Evolutionary conservation across 1,284 basidiomycete genomes (phyloP).

Genomic region (Cutaneotrichosporon cavernicola): DNA sequence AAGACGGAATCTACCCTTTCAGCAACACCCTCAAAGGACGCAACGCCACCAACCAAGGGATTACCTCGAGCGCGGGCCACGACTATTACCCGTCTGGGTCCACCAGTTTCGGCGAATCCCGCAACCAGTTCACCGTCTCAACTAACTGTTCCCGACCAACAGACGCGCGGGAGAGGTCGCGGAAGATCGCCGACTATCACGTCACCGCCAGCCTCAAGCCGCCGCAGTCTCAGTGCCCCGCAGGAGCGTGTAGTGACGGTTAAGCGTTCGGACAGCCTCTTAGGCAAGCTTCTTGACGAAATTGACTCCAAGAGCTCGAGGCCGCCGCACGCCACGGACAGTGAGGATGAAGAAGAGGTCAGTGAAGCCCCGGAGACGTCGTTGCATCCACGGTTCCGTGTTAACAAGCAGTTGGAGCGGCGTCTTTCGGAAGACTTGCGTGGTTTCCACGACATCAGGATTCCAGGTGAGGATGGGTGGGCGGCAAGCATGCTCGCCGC

Average conservation of each 20-base stretch:
- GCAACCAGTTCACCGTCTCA: neutral
- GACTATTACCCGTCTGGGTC: neutral
- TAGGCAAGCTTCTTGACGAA: conserved; percentile 22
- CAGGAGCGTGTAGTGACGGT: neutral
- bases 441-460: conserved; percentile 34
- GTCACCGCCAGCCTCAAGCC: neutral
- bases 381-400: neutral
- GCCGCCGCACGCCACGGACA: neutral
- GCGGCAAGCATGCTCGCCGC: conserved; percentile 34
- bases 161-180: neutral
- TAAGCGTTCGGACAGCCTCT: conserved; percentile 18
- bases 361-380: neutral
- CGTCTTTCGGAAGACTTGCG: conserved; percentile 42
- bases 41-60: neutral
- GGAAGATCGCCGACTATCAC: conserved; percentile 1
- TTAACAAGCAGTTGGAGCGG: conserved; percentile 8
- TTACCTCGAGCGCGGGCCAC: neutral
- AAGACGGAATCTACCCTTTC: neutral
- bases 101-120: neutral
- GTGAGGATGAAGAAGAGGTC: neutral
- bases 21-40: neutral
- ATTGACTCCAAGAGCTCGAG: conserved; percentile 20
- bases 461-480: conserved; percentile 39
- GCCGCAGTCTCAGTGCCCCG: neutral
- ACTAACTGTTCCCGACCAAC: neutral